Percentiles rank a stretch among this genome's conserved stretches.
phyloP scores from a whole-genome alignment of 352 stramenopile genomes.

The Peronospora destructor region DNA sequence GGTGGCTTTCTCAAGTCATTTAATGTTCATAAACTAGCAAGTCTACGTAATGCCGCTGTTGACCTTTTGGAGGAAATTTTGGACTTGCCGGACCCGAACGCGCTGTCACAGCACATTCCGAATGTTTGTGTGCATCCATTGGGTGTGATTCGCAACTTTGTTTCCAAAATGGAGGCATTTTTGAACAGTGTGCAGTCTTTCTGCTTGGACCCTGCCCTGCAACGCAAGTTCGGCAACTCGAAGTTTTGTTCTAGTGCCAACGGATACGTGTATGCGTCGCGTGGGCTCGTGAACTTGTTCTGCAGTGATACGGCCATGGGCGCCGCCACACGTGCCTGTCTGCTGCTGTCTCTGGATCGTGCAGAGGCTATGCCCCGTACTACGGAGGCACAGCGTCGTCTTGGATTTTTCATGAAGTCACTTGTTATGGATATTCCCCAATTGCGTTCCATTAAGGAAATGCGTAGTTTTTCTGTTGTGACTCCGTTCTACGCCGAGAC shows the following conservation, averaged over 20 bases:
- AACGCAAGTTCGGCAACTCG: slow-evolving; percentile 68
- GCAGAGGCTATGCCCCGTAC: slow-evolving; percentile 63
- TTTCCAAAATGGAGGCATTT: slow-evolving; percentile 80
- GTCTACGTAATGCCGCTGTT: slow-evolving; percentile 51
- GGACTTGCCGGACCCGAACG: slow-evolving; percentile 72
- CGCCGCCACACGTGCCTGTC: slow-evolving; percentile 53
- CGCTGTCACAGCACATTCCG: slow-evolving; percentile 59
- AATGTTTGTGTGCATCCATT: slow-evolving; percentile 65
- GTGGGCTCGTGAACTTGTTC: slow-evolving; percentile 65
- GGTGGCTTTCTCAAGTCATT: slow-evolving; percentile 78
- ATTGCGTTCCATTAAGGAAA: slow-evolving; percentile 73
- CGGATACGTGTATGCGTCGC: slow-evolving; percentile 60
- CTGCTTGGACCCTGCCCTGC: slow-evolving; percentile 50
- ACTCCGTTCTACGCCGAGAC: slow-evolving; percentile 81
- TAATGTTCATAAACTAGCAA: slow-evolving; percentile 56
- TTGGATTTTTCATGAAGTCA: slow-evolving; percentile 85
- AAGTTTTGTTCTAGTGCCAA: slow-evolving; percentile 69
- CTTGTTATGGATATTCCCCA: slow-evolving; percentile 82
- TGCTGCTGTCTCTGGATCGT: slow-evolving; percentile 58
- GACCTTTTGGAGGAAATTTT: slow-evolving; percentile 77
- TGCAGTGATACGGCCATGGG: slow-evolving; percentile 68
- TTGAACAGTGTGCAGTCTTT: slow-evolving; percentile 61
- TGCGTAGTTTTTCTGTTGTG: slow-evolving; percentile 80
- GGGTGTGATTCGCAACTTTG: slow-evolving; percentile 83
- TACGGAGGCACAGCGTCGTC: slow-evolving; percentile 56